Base-by-base conservation (phyloP, 257 asterid species). In the Schizonepeta tenuifolia region DNA sequence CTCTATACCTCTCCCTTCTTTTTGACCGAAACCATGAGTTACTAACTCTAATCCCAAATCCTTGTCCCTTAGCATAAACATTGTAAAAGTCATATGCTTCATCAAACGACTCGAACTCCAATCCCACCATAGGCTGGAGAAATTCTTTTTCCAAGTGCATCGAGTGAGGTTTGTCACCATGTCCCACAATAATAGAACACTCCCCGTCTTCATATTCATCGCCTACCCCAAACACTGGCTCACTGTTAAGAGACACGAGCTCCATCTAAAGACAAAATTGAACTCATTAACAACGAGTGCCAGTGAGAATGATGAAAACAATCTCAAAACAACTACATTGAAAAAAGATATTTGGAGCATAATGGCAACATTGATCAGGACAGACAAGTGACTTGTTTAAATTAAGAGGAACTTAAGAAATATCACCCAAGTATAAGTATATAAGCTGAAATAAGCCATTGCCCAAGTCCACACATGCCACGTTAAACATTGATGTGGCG, bases 11-110 rank as follows among this genome's bases (percentile, higher is more conserved):
- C 76, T 86, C 91, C 82, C 86, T 86, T 76, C 85, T 72, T 80
- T 83, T 85, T 26, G 89, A 83, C 67, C 90, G 79, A 61, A 88
- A 88, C 94, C 91, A 88, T 50, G 95, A 88, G 46, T 79, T 88
- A 76, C 91, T 86, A 62, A 82, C 89, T 82, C 88, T 73, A 43
- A 86, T 74, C 71, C 94, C 91, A 75, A 84, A 88, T 68, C 94
- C 88, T 67, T 84, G 86, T 65, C 80, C 81, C 79, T 88, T 86
- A 53, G 86, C 91, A 74, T 86, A 86, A 56, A 71, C 74, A 79
- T 88, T 84, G 65, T 86, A 84, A 77, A 82, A 84, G 73, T 88
- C 83, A 61, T 86, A 84, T 26, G 86, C 91, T 77, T 86, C 89
- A 62, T 77, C 85, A 51, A 82, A 86, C 9, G 91, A 80, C 51